Evolutionary conservation across 2,329 filamentous ascomycete species (phyloP).

Genomic region (Ceratocystis ficicola): DNA sequence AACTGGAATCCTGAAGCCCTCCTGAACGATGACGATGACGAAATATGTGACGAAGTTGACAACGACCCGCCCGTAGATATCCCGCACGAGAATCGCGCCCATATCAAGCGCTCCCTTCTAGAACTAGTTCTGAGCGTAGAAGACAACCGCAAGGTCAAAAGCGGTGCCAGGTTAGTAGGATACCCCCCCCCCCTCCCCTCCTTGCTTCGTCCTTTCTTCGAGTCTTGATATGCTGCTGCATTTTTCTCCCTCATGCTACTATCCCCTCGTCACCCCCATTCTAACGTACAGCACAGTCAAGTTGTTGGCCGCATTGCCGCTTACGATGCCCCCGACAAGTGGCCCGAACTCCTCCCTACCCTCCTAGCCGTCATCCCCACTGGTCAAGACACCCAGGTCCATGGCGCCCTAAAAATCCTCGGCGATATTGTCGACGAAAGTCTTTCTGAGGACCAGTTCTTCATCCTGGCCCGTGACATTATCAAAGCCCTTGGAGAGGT

Average conservation of each 20-base stretch:
- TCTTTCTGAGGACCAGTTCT: conserved; percentile 90
- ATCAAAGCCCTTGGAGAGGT: conserved; percentile 74
- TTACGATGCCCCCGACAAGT: conserved; percentile 85
- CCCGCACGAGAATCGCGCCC: conserved; percentile 40
- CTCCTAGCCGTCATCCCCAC: conserved; percentile 65
- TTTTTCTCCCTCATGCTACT: not conserved
- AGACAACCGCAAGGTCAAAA: conserved; percentile 74
- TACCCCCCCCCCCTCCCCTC: not conserved
- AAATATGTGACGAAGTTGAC: conserved; percentile 54
- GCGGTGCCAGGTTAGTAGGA: conserved; percentile 62
- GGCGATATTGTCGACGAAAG: conserved; percentile 85
- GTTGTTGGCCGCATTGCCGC: conserved; percentile 88
- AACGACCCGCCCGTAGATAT: conserved; percentile 26
- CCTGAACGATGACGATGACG: conserved; percentile 50
- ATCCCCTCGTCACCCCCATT: not conserved
- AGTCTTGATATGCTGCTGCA: not conserved
- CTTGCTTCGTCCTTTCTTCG: not conserved
- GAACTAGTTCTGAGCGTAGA: conserved; percentile 62
- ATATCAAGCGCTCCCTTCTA: conserved; percentile 62
- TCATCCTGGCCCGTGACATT: conserved; percentile 73
- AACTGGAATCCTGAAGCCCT: conserved; percentile 72
- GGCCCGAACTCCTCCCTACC: conserved; percentile 76
- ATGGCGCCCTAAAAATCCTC: conserved; percentile 80
- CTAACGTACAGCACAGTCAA: conserved; percentile 35
- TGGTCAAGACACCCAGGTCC: conserved; percentile 66